phyloP scores from a whole-genome alignment of 257 asterid species.

The Salvia miltiorrhiza region DNA sequence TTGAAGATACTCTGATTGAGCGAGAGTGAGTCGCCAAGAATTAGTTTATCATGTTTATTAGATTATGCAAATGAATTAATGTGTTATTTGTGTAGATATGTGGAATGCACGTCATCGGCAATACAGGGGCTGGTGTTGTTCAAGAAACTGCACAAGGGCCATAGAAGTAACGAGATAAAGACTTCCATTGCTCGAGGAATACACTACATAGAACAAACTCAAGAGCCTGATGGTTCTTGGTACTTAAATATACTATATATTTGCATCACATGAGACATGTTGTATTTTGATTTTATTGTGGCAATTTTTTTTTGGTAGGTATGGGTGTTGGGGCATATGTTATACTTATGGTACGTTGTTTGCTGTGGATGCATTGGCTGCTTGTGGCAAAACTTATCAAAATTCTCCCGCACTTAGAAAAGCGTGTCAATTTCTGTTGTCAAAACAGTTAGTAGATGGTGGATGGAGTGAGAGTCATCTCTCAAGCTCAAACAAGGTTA shows the following conservation, averaged over 20 bases:
- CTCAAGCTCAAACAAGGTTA: constrained; percentile 48
- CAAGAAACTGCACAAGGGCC: constrained; percentile 35
- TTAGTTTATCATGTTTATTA: no score
- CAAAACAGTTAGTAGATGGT: constrained; percentile 45
- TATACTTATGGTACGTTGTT: constrained; percentile 58
- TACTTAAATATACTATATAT: neutral
- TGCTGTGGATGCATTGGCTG: constrained; percentile 42
- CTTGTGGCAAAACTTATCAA: constrained; percentile 35
- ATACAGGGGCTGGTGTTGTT: constrained; percentile 41
- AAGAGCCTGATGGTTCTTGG: constrained; percentile 58
- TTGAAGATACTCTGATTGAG: constrained; percentile 45
- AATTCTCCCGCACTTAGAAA: constrained; percentile 30
- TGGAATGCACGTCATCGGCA: constrained; percentile 61
- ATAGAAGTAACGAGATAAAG: constrained; percentile 43
- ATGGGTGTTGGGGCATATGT: constrained; percentile 61
- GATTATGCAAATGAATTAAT: no score
- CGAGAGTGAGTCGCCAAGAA: constrained; percentile 35
- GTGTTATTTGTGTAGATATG: constrained; percentile 24
- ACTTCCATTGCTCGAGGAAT: constrained; percentile 34
- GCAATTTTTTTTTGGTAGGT: constrained; percentile 14
- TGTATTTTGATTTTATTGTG: neutral
- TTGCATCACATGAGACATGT: neutral
- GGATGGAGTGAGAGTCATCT: constrained; percentile 75
- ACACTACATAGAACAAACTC: constrained; percentile 34
- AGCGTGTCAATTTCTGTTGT: constrained; percentile 40